Evolutionary conservation across 2,329 filamentous ascomycete species (phyloP).

Genomic region (Paecilomyces fulvus): DNA sequence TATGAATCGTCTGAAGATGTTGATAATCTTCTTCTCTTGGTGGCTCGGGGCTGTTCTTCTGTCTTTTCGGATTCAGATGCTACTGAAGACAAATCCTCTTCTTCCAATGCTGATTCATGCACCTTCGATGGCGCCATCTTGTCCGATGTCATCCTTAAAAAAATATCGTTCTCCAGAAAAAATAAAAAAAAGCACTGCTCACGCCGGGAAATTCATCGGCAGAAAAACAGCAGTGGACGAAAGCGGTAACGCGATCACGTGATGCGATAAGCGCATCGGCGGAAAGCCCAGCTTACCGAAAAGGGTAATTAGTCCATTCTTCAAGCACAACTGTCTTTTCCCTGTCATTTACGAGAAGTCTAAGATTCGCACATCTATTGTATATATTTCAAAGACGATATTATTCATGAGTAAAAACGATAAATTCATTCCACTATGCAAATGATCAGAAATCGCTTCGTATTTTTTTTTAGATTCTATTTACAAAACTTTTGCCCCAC

Average conservation of each 20-base stretch:
- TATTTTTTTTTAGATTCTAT: not conserved
- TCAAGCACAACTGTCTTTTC: not conserved
- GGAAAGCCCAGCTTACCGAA: not conserved
- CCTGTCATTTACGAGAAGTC: too few relatives aligned
- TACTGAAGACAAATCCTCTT: not conserved
- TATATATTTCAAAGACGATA: not conserved
- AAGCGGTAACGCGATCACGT: not conserved
- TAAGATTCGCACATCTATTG: too few relatives aligned
- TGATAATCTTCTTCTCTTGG: constrained; percentile 33
- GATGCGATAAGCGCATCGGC: not conserved
- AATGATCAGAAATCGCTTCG: not conserved
- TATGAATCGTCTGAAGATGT: constrained; percentile 27
- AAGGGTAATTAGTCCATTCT: not conserved
- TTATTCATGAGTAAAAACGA: not conserved
- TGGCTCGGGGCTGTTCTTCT: constrained; percentile 18
- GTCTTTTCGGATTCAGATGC: not conserved
- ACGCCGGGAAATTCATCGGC: not conserved
- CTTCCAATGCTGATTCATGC: not conserved
- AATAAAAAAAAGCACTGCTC: not conserved
- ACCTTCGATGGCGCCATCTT: not conserved
- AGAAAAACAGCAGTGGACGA: not conserved
- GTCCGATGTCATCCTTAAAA: not conserved
- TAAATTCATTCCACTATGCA: not conserved
- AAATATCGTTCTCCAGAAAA: not conserved
- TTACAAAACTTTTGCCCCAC: not conserved